phyloP scores from a whole-genome alignment of 805 yeast species.

The Candida manassasensis region DNA sequence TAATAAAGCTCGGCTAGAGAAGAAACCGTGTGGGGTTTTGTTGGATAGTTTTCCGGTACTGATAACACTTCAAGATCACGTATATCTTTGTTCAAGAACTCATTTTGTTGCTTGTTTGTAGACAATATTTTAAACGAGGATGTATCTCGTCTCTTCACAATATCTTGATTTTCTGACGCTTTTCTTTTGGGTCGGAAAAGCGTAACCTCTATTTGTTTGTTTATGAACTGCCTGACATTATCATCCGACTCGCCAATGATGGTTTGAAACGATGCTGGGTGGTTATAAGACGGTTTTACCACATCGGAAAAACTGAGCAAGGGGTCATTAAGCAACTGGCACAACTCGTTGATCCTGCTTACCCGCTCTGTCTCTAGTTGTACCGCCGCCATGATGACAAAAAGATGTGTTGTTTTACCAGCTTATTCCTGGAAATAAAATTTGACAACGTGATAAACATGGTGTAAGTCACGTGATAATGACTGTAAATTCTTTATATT shows the following conservation, averaged over 20 bases:
- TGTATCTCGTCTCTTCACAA: constrained; percentile 1
- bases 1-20: constrained; percentile 85
- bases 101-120: constrained; percentile 11
- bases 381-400: not conserved
- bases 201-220: constrained; percentile 1
- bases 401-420: not conserved
- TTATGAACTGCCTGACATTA: not conserved
- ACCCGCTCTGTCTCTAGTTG: not conserved
- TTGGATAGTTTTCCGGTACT: constrained; percentile 40
- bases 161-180: not conserved
- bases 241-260: not conserved
- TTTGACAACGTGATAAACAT: constrained; percentile 18
- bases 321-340: constrained; percentile 5
- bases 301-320: constrained; percentile 2
- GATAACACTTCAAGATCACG: constrained; percentile 33
- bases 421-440: constrained; percentile 1
- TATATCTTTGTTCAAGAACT: constrained; percentile 21
- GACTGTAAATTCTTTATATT: no score
- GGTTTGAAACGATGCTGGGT: not conserved
- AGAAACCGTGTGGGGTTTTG: constrained; percentile 34
- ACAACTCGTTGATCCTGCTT: constrained; percentile 3
- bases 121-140: not conserved
- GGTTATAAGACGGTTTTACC: not conserved
- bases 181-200: constrained; percentile 3
- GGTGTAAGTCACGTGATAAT: constrained; percentile 18